A percentile compares a stretch with the other conserved stretches of the same genome.
Conservation (phyloP, 164 flowering plant genomes). For the Piper betle region DNA sequence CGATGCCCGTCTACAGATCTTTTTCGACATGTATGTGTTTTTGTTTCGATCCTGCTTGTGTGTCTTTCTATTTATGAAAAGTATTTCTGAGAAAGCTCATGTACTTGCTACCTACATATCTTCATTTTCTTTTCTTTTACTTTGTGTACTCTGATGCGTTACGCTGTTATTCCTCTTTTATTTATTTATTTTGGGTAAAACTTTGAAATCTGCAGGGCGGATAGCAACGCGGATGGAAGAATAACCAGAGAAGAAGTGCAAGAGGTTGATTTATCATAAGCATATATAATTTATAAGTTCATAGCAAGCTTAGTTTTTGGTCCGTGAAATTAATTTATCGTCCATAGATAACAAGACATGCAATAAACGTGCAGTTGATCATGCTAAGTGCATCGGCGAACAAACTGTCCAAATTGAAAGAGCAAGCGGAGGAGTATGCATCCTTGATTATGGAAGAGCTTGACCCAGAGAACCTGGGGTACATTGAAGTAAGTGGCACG, state of each 20-base stretch:
- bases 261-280: slow-evolving; percentile 36
- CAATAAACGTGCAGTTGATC: slow-evolving; percentile 40
- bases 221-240: slow-evolving; percentile 84
- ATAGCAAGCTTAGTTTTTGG: too few relatives aligned
- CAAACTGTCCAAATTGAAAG: slow-evolving; percentile 71
- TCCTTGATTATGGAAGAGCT: slow-evolving; percentile 92
- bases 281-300: too few relatives aligned
- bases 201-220: slow-evolving; percentile 47
- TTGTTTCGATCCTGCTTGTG: too few relatives aligned
- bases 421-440: slow-evolving; percentile 83
- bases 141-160: too few relatives aligned
- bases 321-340: neutral
- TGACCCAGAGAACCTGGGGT: slow-evolving; percentile 81
- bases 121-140: too few relatives aligned
- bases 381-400: slow-evolving; percentile 96
- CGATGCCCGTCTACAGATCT: slow-evolving; percentile 92
- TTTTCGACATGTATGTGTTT: slow-evolving; percentile 73
- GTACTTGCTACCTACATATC: too few relatives aligned
- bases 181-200: neutral
- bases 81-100: too few relatives aligned
- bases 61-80: too few relatives aligned
- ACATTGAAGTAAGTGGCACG: slow-evolving; percentile 62
- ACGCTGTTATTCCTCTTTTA: neutral
- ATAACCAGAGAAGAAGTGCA: slow-evolving; percentile 83
- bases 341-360: neutral